Evolutionary conservation across 352 stramenopile species (phyloP).

Genomic region (Albugo candida): DNA sequence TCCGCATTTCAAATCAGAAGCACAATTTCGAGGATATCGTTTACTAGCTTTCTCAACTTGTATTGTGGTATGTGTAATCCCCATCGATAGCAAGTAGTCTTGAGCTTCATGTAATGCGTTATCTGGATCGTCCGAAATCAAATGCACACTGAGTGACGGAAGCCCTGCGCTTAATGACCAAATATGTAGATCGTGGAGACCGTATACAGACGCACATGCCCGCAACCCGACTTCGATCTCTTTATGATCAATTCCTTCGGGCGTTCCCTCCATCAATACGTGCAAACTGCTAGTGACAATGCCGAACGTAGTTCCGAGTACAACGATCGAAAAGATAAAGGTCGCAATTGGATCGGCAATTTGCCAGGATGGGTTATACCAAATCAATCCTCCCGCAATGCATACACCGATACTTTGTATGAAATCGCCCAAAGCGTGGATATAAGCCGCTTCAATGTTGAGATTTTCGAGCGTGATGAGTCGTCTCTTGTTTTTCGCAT

Average conservation of each 20-base stretch:
- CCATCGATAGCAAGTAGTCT: constrained; percentile 41
- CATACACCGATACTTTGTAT: constrained; percentile 93
- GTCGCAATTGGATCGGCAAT: constrained; percentile 94
- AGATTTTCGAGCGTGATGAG: constrained; percentile 71
- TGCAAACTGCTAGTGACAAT: constrained; percentile 83
- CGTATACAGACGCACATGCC: constrained; percentile 60
- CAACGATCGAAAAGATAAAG: constrained; percentile 92
- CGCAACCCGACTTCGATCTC: constrained; percentile 72
- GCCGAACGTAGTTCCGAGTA: constrained; percentile 84
- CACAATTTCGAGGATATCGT: constrained; percentile 55
- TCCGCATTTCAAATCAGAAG: constrained; percentile 41
- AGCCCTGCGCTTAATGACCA: constrained; percentile 90
- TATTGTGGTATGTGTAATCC: constrained; percentile 80
- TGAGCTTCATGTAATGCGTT: constrained; percentile 49
- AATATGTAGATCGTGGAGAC: constrained; percentile 96
- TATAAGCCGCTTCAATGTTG: constrained; percentile 91
- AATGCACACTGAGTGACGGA: constrained; percentile 84
- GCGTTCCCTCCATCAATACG: constrained; percentile 93
- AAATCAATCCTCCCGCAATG: constrained; percentile 90
- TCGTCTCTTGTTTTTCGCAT: constrained; percentile 2
- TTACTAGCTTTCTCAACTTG: constrained; percentile 51
- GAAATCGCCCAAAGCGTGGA: constrained; percentile 95
- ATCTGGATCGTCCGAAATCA: constrained; percentile 51
- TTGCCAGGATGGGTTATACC: constrained; percentile 90
- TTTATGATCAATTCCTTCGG: constrained; percentile 73